Evolutionary conservation across 139 green algal species (phyloP), one percentile per base, ranked within the genome.

Genomic region (Eudorina sp.): DNA sequence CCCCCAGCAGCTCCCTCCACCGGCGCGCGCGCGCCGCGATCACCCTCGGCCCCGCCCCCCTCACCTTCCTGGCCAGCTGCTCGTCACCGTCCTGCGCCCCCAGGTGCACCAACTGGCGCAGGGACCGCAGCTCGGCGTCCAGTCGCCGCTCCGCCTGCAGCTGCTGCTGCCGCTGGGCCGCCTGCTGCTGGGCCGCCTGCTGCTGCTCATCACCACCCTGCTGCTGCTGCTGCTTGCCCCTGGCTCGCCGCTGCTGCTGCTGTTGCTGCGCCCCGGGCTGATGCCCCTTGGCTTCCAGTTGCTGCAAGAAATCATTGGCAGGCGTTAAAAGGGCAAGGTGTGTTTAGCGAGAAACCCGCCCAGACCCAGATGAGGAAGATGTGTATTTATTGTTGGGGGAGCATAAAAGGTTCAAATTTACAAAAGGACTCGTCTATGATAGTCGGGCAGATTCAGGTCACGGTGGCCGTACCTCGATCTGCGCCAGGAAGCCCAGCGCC

Each of bases 391-490:
- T n/a, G n/a, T n/a, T n/a, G n/a, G n/a, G n/a, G n/a, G n/a, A n/a
- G n/a, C n/a, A n/a, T n/a, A n/a, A n/a, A n/a, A n/a, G n/a, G n/a
- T n/a, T n/a, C n/a, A n/a, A n/a, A n/a, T n/a, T n/a, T n/a, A n/a
- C n/a, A n/a, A n/a, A n/a, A n/a, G n/a, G n/a, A n/a, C n/a, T n/a
- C n/a, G n/a, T n/a, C n/a, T n/a, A n/a, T n/a, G n/a, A n/a, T n/a
- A n/a, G n/a, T n/a, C n/a, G n/a, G n/a, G n/a, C n/a, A n/a, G n/a
- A n/a, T n/a, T n/a, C n/a, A n/a, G n/a, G n/a, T n/a, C n/a, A n/a
- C n/a, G n/a, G n/a, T n/a, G n/a, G n/a, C n/a, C 64, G 0, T 45
- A 81, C 73, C 73, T 81, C 45, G 19, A 81, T 62, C 73, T 81
- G 45, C 43, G 45, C 45, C 25, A 81, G 29, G 11, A 64, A 29